phyloP scores from a whole-genome alignment of 2,329 filamentous ascomycete genomes.

The Exophiala mesophila region DNA sequence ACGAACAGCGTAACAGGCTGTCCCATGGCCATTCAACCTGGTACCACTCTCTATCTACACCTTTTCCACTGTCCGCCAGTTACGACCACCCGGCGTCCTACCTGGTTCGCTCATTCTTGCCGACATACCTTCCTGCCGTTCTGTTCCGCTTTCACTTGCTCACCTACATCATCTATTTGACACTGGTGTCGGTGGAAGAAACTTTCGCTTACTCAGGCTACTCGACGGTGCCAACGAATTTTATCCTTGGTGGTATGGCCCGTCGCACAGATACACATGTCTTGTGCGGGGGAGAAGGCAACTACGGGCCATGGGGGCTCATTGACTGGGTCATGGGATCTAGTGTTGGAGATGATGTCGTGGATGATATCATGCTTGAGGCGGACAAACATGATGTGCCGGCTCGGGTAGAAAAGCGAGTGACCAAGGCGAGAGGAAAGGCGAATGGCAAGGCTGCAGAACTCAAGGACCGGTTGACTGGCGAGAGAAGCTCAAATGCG shows the following conservation, averaged over 20 bases:
- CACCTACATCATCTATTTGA: constrained; percentile 53
- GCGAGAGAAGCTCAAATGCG: neutral
- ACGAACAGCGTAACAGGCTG: constrained; percentile 37
- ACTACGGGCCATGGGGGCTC: constrained; percentile 44
- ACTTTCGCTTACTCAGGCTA: constrained; percentile 59
- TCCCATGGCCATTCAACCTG: constrained; percentile 45
- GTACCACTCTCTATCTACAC: constrained; percentile 52
- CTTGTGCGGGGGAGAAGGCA: constrained; percentile 41
- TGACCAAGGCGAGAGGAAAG: constrained; percentile 26
- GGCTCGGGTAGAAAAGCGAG: constrained; percentile 31
- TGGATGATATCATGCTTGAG: constrained; percentile 47
- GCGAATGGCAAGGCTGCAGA: constrained; percentile 14
- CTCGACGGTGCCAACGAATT: constrained; percentile 52
- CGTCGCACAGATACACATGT: constrained; percentile 54
- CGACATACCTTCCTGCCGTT: constrained; percentile 53
- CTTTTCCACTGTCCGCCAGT: constrained; percentile 54
- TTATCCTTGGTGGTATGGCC: constrained; percentile 56
- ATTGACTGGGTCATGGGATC: constrained; percentile 43
- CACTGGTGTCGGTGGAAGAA: constrained; percentile 54
- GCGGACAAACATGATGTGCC: constrained; percentile 33
- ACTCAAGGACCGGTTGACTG: constrained; percentile 1
- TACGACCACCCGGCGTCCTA: constrained; percentile 58
- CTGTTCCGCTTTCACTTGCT: constrained; percentile 57
- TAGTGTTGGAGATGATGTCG: constrained; percentile 39
- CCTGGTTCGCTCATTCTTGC: constrained; percentile 51